These are phyloP conservation scores for Penicillium mononematosum DNA, from an alignment of 495 filamentous ascomycete species.

Conservation along the genomic window DNA sequence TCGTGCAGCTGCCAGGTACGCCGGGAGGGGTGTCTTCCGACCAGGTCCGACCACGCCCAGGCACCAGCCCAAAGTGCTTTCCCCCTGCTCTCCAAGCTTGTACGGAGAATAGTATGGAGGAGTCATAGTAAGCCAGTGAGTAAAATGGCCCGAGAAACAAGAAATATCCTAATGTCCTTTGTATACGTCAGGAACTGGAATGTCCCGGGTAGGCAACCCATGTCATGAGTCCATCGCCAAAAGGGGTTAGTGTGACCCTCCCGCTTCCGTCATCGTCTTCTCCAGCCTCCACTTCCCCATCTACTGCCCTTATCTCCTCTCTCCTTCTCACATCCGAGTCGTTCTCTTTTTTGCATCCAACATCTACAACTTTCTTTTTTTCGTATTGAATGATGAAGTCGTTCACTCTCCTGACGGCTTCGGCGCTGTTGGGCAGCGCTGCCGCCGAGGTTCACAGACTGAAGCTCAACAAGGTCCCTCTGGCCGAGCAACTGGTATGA, in stretches of 20 bases:
- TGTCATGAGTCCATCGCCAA: constrained; percentile 9
- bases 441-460: constrained; percentile 86
- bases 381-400: constrained; percentile 70
- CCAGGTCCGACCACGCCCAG: constrained; percentile 19
- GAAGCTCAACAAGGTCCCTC: constrained; percentile 94
- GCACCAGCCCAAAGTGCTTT: constrained; percentile 8
- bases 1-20: constrained; percentile 30
- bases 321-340: constrained; percentile 22
- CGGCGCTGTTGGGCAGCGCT: constrained; percentile 78
- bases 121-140: neutral
- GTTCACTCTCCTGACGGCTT: constrained; percentile 68
- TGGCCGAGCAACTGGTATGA: constrained; percentile 88
- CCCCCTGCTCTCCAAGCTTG: neutral
- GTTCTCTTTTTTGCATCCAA: constrained; percentile 22
- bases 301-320: constrained; percentile 23
- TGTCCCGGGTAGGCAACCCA: neutral
- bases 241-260: constrained; percentile 13
- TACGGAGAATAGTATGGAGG: neutral
- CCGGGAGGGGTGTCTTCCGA: constrained; percentile 10
- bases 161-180: neutral
- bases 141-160: neutral
- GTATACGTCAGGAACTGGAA: neutral
- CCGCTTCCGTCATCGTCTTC: constrained; percentile 29
- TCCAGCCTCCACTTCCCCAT: constrained; percentile 18
- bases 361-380: constrained; percentile 8